Conservation (phyloP, 2,329 filamentous ascomycete species). For the Alternaria arborescens region DNA sequence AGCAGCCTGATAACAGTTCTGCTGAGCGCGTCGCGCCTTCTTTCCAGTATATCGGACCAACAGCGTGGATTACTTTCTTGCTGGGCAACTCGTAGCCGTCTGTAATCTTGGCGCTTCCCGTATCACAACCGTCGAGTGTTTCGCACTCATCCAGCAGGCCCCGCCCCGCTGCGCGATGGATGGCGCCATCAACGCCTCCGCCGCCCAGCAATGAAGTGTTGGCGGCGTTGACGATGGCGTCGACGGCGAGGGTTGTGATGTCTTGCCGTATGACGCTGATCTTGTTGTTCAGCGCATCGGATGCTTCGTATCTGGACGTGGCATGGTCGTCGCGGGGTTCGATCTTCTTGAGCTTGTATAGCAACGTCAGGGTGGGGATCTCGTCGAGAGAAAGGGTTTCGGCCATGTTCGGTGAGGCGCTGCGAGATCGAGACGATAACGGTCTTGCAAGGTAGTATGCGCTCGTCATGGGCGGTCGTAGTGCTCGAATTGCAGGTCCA, state of each 20-base stretch:
- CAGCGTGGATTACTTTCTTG: constrained; percentile 84
- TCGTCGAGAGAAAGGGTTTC: constrained; percentile 55
- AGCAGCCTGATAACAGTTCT: constrained; percentile 68
- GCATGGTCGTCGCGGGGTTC: constrained; percentile 25
- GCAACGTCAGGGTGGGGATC: constrained; percentile 69
- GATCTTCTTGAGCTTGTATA: constrained; percentile 70
- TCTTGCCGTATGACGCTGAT: constrained; percentile 77
- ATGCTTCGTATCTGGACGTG: constrained; percentile 24
- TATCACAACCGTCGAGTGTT: constrained; percentile 75
- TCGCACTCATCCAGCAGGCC: constrained; percentile 74
- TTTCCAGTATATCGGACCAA: constrained; percentile 78
- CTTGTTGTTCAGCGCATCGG: constrained; percentile 65
- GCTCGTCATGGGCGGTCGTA: constrained; percentile 29
- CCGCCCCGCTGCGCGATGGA: constrained; percentile 82
- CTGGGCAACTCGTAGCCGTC: constrained; percentile 77
- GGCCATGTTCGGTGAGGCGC: constrained; percentile 9
- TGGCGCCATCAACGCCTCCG: constrained; percentile 81
- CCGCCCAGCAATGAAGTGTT: constrained; percentile 82
- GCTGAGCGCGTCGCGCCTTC: constrained; percentile 49
- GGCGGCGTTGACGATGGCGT: constrained; percentile 93
- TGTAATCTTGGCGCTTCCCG: constrained; percentile 85
- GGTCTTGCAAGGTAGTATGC: constrained; percentile 36
- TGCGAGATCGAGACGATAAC: constrained; percentile 7
- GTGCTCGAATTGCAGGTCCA: neutral
- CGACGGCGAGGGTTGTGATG: constrained; percentile 80